Evolutionary conservation across 2,329 filamentous ascomycete genomes (phyloP).

Genomic region (Alternaria sp.): DNA sequence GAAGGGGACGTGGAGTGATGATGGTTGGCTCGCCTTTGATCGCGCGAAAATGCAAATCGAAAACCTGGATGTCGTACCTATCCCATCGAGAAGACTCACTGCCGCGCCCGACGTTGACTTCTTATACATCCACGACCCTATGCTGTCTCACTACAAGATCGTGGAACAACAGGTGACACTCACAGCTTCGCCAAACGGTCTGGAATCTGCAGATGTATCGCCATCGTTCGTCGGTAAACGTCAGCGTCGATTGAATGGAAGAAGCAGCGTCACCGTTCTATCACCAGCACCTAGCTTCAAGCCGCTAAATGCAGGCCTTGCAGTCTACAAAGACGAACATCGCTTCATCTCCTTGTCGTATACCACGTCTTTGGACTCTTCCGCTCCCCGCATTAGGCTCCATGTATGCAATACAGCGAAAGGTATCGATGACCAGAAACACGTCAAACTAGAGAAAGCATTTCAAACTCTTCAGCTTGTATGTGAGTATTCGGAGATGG

Average conservation of each 20-base stretch:
- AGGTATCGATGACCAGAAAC: slow-evolving; percentile 1
- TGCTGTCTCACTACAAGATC: slow-evolving; percentile 11
- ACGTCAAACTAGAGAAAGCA: neutral
- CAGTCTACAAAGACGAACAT: slow-evolving; percentile 30
- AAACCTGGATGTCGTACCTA: neutral
- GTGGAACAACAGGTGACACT: neutral
- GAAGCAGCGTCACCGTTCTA: slow-evolving; percentile 10
- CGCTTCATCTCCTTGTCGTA: slow-evolving; percentile 22
- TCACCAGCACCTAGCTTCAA: neutral
- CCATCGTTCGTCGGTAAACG: too few relatives aligned
- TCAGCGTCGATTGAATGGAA: slow-evolving; percentile 8
- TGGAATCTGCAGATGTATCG: too few relatives aligned
- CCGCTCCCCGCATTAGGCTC: neutral
- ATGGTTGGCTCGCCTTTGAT: neutral
- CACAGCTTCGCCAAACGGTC: neutral
- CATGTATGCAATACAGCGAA: slow-evolving; percentile 21
- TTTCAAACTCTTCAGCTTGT: neutral
- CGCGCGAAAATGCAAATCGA: too few relatives aligned
- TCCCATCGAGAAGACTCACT: slow-evolving; percentile 2
- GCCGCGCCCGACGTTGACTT: slow-evolving; percentile 4
- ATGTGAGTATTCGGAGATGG: slow-evolving; percentile 15
- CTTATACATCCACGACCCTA: slow-evolving; percentile 17
- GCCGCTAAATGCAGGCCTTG: slow-evolving; percentile 9
- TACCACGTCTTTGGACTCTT: neutral
- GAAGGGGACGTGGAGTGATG: slow-evolving; percentile 13